Base-by-base conservation (phyloP, 441 rosid genomes). In the Jatropha podagrica region DNA sequence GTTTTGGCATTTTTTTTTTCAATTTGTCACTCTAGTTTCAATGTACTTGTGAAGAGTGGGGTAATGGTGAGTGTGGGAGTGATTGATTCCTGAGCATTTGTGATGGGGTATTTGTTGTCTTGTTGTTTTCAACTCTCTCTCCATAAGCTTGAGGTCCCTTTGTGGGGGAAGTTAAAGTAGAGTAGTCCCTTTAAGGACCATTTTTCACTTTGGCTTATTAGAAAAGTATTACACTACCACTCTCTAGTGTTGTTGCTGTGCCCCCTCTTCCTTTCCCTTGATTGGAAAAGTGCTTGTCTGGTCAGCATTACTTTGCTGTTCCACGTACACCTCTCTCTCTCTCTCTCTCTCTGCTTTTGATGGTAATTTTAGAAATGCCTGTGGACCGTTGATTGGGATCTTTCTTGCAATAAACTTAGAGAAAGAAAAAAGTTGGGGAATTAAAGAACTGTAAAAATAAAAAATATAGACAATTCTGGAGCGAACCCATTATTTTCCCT, bases 101-200 rank as follows among this genome's bases (percentile, higher is more conserved):
- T 41, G 79, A 77, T 78, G 89, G 75, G 78, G 63, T 73, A 74
- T 84, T 81, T 81, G 83, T 68, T 86, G 84, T 68, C 73, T 46
- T 78, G 87, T 86, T 80, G 75, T 86, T 84, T 84, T 88, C 92
- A 83, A 80, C 81, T 74, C 83, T 77, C 81, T 68, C 73, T 59
- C 55, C 54, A 74, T 74, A 84, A 80, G 79, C 75, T n/a, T 51
- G 65, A 65, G 80, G 63, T 6, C 67, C 76, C 80, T 74, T 72
- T 78, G 84, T 81, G 85, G 79, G 72, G 84, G 78, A 62, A 26
- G 89, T 76, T 85, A 88, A 88, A 87, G 89, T 81, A 79, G 92
- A 78, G 78, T 81, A 80, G 85, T 88, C 85, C 83, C 87, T 78
- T 83, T 87, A 75, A 73, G 91, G 91, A 82, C 90, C 93, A 86